Evolutionary conservation across 1,284 basidiomycete species (phyloP), one percentile per base, ranked within the genome.

Genomic region (Apiotrichum sp.): DNA sequence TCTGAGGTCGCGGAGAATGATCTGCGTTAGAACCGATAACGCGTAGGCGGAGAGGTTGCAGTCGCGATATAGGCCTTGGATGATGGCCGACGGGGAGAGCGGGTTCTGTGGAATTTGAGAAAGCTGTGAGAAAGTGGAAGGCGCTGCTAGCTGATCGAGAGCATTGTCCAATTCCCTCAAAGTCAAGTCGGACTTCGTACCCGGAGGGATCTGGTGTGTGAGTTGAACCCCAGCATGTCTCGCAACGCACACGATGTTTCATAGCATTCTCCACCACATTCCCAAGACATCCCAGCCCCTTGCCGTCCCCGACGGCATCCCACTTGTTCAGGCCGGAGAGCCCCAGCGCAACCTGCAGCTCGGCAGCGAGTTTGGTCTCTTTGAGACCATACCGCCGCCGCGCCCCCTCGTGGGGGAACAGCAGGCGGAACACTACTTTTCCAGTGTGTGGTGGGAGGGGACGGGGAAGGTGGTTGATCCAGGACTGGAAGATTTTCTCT

Each of bases 331-430:
- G 76, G 2, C 67, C 63, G 9, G 67, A 65, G 3, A 78, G 70
- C 4, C 72, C 80, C 50, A 86, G 77, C 11, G 82, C 78, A 13
- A 80, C 72, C 2, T 79, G 78, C 0, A 93, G 77, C 34, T 79
- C 72, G 6, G 72, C 69, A 0, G 81, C 81, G n/a, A 93, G 78
- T n/a, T 72, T 78, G 5, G 77, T 76, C 75, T 93, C 89, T 66
- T 87, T 83, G 65, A 92, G 77, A 16, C 83, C 82, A 63, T 88
- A 93, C 66, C 84, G 84, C 34, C 89, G 78, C 34, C 80, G 73
- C 0, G 77, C 64, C 55, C 91, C 88, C 56, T 88, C 83, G 54
- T 91, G 84, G 0, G 90, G 89, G 68, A 91, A 91, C n/a, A 93
- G 75, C 3, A 91, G 71, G 1, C 84, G 82, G 65, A 92, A 85